Evolutionary conservation across 2,329 filamentous ascomycete species (phyloP).

Genomic region (Claviceps sp.): DNA sequence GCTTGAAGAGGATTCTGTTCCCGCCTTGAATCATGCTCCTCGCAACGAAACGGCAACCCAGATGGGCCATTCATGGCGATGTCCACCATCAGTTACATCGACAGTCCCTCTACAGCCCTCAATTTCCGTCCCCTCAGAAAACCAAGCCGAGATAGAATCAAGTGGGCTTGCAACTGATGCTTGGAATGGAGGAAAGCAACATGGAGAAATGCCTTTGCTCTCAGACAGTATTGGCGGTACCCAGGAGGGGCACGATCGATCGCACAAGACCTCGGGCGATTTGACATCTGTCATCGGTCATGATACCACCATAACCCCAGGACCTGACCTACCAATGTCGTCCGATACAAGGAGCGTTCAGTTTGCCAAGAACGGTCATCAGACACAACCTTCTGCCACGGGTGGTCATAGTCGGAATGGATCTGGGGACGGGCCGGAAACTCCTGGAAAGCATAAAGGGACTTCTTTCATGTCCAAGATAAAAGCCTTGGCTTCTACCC

Average conservation of each 20-base stretch:
- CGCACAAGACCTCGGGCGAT: not conserved
- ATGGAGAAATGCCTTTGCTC: slow-evolving; percentile 5
- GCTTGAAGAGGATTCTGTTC: slow-evolving; percentile 8
- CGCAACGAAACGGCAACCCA: slow-evolving; percentile 5
- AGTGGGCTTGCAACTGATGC: slow-evolving; percentile 6
- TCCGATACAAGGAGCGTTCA: slow-evolving; percentile 51
- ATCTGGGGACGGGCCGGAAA: slow-evolving; percentile 55
- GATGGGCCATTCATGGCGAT: slow-evolving; percentile 4
- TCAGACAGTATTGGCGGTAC: not conserved
- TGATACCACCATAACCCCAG: not conserved
- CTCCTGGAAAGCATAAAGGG: slow-evolving; percentile 41
- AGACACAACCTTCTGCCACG: slow-evolving; percentile 28
- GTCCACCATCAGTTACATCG: slow-evolving; percentile 2
- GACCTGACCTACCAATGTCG: slow-evolving; percentile 1
- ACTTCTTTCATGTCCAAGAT: slow-evolving; percentile 66
- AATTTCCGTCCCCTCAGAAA: not conserved
- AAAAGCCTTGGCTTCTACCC: slow-evolving; percentile 52
- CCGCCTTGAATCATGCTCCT: slow-evolving; percentile 9
- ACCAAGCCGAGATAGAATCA: not conserved
- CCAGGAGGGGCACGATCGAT: not conserved
- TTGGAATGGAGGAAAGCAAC: slow-evolving; percentile 10
- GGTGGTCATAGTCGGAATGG: slow-evolving; percentile 43
- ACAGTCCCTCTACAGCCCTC: slow-evolving; percentile 5
- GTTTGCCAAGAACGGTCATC: slow-evolving; percentile 47
- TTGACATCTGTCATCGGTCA: not conserved